phyloP scores from a whole-genome alignment of 2,329 filamentous ascomycete genomes.

The Nemania sp. region DNA sequence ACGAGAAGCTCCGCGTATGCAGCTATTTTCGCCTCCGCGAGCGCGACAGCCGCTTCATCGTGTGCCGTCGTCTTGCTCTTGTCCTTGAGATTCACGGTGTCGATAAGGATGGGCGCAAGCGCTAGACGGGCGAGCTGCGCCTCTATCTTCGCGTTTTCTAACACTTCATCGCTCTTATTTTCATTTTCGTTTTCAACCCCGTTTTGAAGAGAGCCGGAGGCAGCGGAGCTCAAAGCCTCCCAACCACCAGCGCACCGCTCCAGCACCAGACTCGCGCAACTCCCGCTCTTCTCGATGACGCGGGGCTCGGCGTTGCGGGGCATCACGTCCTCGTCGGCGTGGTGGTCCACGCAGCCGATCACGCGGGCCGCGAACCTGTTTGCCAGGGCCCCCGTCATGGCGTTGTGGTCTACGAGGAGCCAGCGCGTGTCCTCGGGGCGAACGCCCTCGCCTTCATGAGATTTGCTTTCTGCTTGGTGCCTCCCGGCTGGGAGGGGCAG shows the following conservation, averaged over 20 bases:
- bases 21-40: constrained; percentile 65
- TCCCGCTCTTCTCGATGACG: constrained; percentile 75
- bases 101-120: constrained; percentile 78
- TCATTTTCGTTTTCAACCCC: constrained; percentile 51
- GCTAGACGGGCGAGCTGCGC: constrained; percentile 74
- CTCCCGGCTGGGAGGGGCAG: constrained; percentile 44
- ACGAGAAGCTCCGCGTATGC: background rate
- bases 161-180: constrained; percentile 46
- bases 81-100: constrained; percentile 73
- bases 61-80: constrained; percentile 73
- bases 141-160: constrained; percentile 54
- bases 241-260: constrained; percentile 69
- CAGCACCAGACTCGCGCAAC: constrained; percentile 78
- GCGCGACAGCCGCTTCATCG: constrained; percentile 69
- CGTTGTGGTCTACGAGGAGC: constrained; percentile 86
- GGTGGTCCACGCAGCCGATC: constrained; percentile 80
- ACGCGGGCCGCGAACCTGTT: constrained; percentile 65
- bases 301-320: constrained; percentile 62
- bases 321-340: constrained; percentile 75
- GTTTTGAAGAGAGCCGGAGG: constrained; percentile 38
- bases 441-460: constrained; percentile 35
- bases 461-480: background rate
- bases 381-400: constrained; percentile 71
- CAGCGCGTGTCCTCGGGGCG: constrained; percentile 70
- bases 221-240: constrained; percentile 59